A percentile compares a stretch with the other conserved stretches of the same genome.
Evolutionary conservation across 2,329 filamentous ascomycete species (phyloP).

Genomic region (Fusarium sp.): DNA sequence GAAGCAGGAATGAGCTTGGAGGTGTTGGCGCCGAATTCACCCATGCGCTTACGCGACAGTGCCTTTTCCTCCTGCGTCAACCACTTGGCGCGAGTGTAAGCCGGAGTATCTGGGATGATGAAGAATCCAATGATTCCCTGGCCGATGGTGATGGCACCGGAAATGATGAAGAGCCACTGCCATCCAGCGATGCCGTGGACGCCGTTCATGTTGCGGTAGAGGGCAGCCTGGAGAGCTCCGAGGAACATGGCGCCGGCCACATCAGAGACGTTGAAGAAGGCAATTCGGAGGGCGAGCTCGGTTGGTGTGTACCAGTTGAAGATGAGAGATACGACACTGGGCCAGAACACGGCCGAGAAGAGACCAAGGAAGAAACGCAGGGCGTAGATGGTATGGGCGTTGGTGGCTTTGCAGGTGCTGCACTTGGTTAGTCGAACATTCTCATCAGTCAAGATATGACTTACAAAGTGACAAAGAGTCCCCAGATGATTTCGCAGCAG

Average conservation of each 20-base stretch:
- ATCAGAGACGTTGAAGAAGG: conserved; percentile 57
- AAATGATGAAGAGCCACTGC: conserved; percentile 61
- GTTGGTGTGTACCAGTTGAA: conserved; percentile 58
- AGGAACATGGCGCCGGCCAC: conserved; percentile 58
- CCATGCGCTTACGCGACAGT: conserved; percentile 45
- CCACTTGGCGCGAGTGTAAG: conserved; percentile 46
- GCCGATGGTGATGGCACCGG: conserved; percentile 56
- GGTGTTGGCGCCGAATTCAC: conserved; percentile 44
- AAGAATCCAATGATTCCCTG: conserved; percentile 55
- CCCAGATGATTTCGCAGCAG: conserved; percentile 50
- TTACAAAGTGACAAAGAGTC: conserved; percentile 44
- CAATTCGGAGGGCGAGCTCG: conserved; percentile 55
- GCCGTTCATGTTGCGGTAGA: conserved; percentile 56
- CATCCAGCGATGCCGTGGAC: conserved; percentile 55
- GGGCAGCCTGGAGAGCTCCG: conserved; percentile 57
- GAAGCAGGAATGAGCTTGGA: conserved; percentile 42
- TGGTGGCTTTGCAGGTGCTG: conserved; percentile 49
- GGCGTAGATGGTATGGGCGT: conserved; percentile 51
- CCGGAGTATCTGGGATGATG: conserved; percentile 50
- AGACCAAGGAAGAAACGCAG: conserved; percentile 59
- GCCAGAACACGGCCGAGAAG: conserved; percentile 53
- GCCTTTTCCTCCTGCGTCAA: conserved; percentile 44
- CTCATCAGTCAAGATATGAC: not conserved
- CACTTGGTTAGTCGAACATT: not conserved
- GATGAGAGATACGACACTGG: conserved; percentile 52